Evolutionary conservation across 1,139 yeast species (phyloP).

Genomic region (Debaryomycetaceae sp.): DNA sequence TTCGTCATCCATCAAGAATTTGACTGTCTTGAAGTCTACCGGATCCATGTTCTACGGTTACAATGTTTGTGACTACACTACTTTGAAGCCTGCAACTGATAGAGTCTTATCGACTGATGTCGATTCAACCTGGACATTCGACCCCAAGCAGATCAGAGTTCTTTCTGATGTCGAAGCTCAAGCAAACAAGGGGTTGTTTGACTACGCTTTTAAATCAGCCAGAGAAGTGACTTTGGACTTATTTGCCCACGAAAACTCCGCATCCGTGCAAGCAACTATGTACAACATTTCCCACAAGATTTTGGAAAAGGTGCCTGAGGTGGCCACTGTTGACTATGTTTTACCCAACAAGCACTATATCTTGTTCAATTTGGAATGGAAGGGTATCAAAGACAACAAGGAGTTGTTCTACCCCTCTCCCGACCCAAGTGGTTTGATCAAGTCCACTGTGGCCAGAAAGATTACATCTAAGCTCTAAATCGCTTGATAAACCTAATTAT

Average conservation of each 20-base stretch:
- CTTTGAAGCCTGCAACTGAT: conserved; percentile 76
- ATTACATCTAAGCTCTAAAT: conserved; percentile 37
- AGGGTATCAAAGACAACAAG: conserved; percentile 74
- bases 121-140: conserved; percentile 71
- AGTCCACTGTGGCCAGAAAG: conserved; percentile 74
- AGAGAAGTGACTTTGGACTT: conserved; percentile 67
- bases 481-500: neutral
- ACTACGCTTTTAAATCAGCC: conserved; percentile 56
- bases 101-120: conserved; percentile 87
- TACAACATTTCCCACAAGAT: conserved; percentile 82
- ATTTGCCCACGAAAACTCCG: conserved; percentile 82
- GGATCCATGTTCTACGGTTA: conserved; percentile 91
- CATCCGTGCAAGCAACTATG: conserved; percentile 95
- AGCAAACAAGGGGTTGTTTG: conserved; percentile 64
- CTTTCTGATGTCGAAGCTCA: conserved; percentile 48
- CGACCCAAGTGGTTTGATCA: conserved; percentile 90
- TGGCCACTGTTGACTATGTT: conserved; percentile 64
- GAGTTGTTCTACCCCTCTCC: conserved; percentile 87
- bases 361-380: conserved; percentile 76
- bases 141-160: conserved; percentile 43
- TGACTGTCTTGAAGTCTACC: conserved; percentile 89
- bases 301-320: conserved; percentile 52
- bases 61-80: conserved; percentile 84
- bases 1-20: conserved; percentile 72
- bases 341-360: conserved; percentile 92